phyloP scores from a whole-genome alignment of 768 basidiomycete species.

The Russula emetica region DNA sequence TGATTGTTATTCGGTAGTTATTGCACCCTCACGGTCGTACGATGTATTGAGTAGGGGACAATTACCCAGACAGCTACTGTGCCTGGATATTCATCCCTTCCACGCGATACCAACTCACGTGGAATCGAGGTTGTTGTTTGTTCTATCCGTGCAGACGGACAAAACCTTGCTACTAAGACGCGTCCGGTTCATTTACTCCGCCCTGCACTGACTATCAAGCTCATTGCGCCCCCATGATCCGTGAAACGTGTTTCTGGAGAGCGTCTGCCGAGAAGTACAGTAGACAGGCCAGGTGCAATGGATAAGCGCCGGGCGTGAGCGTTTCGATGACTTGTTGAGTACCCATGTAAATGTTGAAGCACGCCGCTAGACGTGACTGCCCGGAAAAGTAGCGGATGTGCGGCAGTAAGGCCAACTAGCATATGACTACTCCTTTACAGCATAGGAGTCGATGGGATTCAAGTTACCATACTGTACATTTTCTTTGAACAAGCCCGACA shows the following conservation, averaged over 20 bases:
- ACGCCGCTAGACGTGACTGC: neutral
- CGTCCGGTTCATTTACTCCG: constrained; percentile 54
- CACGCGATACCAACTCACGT: constrained; percentile 37
- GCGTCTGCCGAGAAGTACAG: constrained; percentile 70
- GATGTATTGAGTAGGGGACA: constrained; percentile 62
- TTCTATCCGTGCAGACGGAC: constrained; percentile 77
- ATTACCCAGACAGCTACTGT: constrained; percentile 64
- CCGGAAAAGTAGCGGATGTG: constrained; percentile 4
- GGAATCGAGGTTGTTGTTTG: constrained; percentile 56
- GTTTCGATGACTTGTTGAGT: neutral
- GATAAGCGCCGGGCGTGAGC: constrained; percentile 23
- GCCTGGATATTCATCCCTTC: constrained; percentile 49
- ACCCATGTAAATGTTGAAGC: neutral
- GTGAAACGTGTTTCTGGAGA: constrained; percentile 56
- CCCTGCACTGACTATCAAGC: constrained; percentile 60
- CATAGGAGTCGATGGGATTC: constrained; percentile 1
- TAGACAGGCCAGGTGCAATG: constrained; percentile 35
- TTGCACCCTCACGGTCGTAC: constrained; percentile 46
- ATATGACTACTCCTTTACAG: constrained; percentile 26
- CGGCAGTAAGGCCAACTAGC: constrained; percentile 7
- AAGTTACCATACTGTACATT: constrained; percentile 17
- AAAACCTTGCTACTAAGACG: constrained; percentile 54
- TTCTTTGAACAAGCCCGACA: constrained; percentile 25
- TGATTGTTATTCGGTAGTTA: neutral
- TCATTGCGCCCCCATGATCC: constrained; percentile 71